Percentiles rank a stretch among this genome's conserved stretches.
These are phyloP conservation scores for Colletotrichum cereale DNA, from an alignment of 2,329 filamentous ascomycete species.

Conservation along the genomic window DNA sequence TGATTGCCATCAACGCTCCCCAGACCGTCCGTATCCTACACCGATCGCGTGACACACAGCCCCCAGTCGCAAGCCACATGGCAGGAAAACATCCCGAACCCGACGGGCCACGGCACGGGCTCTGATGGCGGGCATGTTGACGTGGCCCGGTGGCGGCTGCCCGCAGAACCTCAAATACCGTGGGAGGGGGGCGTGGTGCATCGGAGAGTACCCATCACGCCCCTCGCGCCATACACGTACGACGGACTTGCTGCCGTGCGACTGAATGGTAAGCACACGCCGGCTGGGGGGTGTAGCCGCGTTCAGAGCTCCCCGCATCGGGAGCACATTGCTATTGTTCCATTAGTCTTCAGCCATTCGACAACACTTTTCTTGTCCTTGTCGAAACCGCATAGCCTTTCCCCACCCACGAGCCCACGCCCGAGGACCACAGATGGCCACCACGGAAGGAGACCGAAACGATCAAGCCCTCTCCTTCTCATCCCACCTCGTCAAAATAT, in stretches of 20 bases:
- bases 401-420: no score
- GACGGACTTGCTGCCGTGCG: neutral
- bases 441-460: neutral
- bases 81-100: constrained; percentile 1
- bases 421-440: neutral
- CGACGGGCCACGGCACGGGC: neutral
- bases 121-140: neutral
- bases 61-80: neutral
- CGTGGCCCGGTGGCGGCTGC: neutral
- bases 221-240: neutral
- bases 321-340: neutral
- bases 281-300: no score
- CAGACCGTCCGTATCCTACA: constrained; percentile 4
- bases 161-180: neutral
- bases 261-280: neutral
- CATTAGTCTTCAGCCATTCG: no score
- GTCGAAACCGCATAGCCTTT: neutral
- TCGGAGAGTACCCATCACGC: constrained; percentile 30
- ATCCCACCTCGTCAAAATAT: constrained; percentile 29
- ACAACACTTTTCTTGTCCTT: no score
- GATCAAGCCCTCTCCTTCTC: constrained; percentile 10
- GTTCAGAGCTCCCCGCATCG: neutral
- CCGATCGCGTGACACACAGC: constrained; percentile 8
- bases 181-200: neutral
- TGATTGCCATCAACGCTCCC: neutral